Conservation (phyloP, 208 protist genomes). For the Herpetomonas samuelpessoai region DNA sequence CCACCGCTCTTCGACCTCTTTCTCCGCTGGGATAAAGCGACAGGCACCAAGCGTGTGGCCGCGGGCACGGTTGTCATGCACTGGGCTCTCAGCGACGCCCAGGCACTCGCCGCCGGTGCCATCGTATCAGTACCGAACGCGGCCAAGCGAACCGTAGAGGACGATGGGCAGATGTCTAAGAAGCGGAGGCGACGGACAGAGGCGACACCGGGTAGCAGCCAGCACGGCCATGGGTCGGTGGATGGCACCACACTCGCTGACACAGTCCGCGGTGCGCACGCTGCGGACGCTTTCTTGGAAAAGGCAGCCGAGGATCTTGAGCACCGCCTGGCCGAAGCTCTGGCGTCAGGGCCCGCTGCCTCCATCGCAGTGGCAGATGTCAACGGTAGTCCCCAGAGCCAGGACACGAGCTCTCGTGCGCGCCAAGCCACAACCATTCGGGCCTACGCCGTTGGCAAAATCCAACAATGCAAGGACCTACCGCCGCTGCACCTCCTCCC, state of each 20-base stretch:
- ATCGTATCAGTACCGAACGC: slow-evolving; percentile 7
- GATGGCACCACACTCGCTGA: slow-evolving; percentile 17
- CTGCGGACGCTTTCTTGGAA: slow-evolving; percentile 5
- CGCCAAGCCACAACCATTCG: slow-evolving; percentile 11
- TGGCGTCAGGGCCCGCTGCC: not conserved
- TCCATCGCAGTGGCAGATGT: not conserved
- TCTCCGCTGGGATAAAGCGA: slow-evolving; percentile 43
- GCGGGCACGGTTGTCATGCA: slow-evolving; percentile 40
- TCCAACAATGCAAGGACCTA: slow-evolving; percentile 23
- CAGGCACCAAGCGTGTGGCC: slow-evolving; percentile 28
- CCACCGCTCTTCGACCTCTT: slow-evolving; percentile 42
- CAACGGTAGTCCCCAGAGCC: not conserved
- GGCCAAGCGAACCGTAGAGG: not conserved
- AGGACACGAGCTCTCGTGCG: not conserved
- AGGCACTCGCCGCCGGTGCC: slow-evolving; percentile 38
- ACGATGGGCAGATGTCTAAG: not conserved
- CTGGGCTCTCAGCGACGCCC: slow-evolving; percentile 15
- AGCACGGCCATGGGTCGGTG: not conserved
- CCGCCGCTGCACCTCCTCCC: slow-evolving; percentile 62
- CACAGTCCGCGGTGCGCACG: slow-evolving; percentile 7
- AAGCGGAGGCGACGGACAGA: slow-evolving; percentile 16
- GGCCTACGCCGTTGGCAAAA: slow-evolving; percentile 34
- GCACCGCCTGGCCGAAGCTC: slow-evolving; percentile 5
- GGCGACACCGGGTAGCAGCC: not conserved
- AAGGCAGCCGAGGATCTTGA: slow-evolving; percentile 28